Evolutionary conservation across 106 monocot genomes (phyloP), one percentile per base, ranked within the genome.

Genomic region (Dendrobium catenatum): DNA sequence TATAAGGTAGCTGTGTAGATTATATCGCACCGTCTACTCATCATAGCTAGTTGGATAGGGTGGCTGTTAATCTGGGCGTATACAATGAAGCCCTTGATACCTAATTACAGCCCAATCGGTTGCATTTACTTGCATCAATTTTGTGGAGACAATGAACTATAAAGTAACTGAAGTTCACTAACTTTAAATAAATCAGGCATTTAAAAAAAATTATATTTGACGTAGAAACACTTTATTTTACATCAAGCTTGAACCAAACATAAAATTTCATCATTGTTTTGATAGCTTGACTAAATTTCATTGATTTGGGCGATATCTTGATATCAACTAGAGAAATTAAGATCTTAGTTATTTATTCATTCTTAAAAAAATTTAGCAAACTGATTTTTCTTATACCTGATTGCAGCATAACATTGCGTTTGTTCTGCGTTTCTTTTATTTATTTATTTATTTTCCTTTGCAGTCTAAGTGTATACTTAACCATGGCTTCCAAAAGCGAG

Each of bases 401-500:
- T 56, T 56, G 4, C 19, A 22, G 5, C 61, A 61, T n/a, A 6
- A 61, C 22, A 22, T 61, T 29, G 70, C 11, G 4, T 37, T 19
- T 68, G 11, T 68, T 7, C 27, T 68, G 22, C 6, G 67, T 68
- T 9, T 68, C 6, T 58, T 68, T 68, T 68, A 68, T 27, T 68
- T 70, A 1, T 7, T 70, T 37, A 37, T 29, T 70, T 29, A 0
- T 70, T 70, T 29, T 37, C 29, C 16, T 37, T 70, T 70, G 2
- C 24, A 70, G 70, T 15, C 37, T 37, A 2, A 31, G 37, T 37
- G 0, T 37, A 37, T 70, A 37, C 33, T 13, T 70, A 15, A 33
- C 3, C 5, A 92, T 92, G 92, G 85, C 73, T 72, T 43, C 58
- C 49, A 55, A 81, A 80, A 72, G 22, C 43, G 81, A 47, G 4